phyloP scores from a whole-genome alignment of 2,329 filamentous ascomycete species.

The Sclerotinia sclerotiorum region DNA sequence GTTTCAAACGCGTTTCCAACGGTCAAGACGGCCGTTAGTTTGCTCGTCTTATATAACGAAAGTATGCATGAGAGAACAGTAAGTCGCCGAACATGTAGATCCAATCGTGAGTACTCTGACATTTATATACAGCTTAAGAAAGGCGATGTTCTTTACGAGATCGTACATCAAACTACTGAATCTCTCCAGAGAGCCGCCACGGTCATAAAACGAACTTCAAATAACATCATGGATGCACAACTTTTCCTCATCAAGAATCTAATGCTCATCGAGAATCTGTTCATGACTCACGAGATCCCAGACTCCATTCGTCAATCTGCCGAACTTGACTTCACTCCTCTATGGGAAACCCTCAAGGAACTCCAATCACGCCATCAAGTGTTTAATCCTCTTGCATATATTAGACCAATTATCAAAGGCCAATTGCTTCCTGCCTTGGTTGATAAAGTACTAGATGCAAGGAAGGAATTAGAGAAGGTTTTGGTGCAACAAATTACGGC shows the following conservation, averaged over 20 bases:
- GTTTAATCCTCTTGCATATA: slow-evolving; percentile 50
- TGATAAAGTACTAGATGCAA: slow-evolving; percentile 54
- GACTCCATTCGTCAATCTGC: slow-evolving; percentile 54
- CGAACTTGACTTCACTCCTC: slow-evolving; percentile 62
- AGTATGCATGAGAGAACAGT: slow-evolving; percentile 39
- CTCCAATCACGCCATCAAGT: slow-evolving; percentile 49
- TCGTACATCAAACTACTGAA: slow-evolving; percentile 85
- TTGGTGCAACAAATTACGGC: slow-evolving; percentile 61
- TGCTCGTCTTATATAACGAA: slow-evolving; percentile 60
- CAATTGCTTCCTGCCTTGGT: slow-evolving; percentile 42
- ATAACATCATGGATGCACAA: slow-evolving; percentile 70
- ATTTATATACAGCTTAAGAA: slow-evolving; percentile 29
- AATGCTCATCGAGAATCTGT: slow-evolving; percentile 91
- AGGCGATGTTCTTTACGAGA: slow-evolving; percentile 67
- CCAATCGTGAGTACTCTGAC: slow-evolving; percentile 27
- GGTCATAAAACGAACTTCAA: slow-evolving; percentile 60
- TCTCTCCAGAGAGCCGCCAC: slow-evolving; percentile 77
- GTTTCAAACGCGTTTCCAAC: slow-evolving; percentile 59
- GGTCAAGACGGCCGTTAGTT: slow-evolving; percentile 57
- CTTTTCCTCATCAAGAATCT: slow-evolving; percentile 95
- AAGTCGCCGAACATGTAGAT: slow-evolving; percentile 25
- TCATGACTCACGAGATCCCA: slow-evolving; percentile 92
- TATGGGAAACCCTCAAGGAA: slow-evolving; percentile 61
- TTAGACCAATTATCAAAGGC: slow-evolving; percentile 46
- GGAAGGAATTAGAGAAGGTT: slow-evolving; percentile 63